Conservation (phyloP, 371 early-diverging fungal species). For the Capillidium rhysosporum region DNA sequence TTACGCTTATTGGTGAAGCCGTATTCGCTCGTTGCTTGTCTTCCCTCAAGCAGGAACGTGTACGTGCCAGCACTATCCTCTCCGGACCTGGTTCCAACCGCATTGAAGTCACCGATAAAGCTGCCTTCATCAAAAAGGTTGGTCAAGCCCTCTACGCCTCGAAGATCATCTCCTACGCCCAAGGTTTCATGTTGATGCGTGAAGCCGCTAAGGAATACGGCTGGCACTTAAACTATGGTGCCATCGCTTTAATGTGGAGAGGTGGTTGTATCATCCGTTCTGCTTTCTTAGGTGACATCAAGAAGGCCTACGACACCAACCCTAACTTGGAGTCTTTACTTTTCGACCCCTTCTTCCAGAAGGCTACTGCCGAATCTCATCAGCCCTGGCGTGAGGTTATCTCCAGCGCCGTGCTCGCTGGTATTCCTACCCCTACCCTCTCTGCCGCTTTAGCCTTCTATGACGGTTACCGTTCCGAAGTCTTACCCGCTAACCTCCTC, state of each 20-base stretch:
- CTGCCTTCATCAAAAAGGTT: slow-evolving; percentile 63
- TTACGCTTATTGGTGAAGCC: slow-evolving; percentile 94
- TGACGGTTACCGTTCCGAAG: slow-evolving; percentile 83
- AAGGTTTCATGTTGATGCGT: slow-evolving; percentile 97
- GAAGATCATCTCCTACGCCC: slow-evolving; percentile 96
- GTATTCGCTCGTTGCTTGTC: slow-evolving; percentile 95
- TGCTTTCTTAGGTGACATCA: slow-evolving; percentile 90
- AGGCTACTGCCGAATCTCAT: slow-evolving; percentile 65
- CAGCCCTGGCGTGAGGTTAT: slow-evolving; percentile 82
- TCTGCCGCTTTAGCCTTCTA: slow-evolving; percentile 88
- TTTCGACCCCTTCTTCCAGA: slow-evolving; percentile 87
- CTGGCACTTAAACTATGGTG: slow-evolving; percentile 93
- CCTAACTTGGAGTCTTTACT: slow-evolving; percentile 69
- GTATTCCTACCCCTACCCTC: slow-evolving; percentile 84
- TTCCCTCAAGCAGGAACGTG: slow-evolving; percentile 84
- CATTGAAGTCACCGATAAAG: slow-evolving; percentile 63
- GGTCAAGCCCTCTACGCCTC: slow-evolving; percentile 88
- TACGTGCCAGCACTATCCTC: slow-evolving; percentile 69
- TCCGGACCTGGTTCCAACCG: slow-evolving; percentile 37
- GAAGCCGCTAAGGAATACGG: slow-evolving; percentile 78
- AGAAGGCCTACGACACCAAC: slow-evolving; percentile 75
- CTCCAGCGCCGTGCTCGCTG: slow-evolving; percentile 54
- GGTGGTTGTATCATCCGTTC: slow-evolving; percentile 98
- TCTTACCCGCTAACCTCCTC: slow-evolving; percentile 87
- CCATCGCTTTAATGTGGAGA: slow-evolving; percentile 97